Conservation (phyloP, 2,329 filamentous ascomycete species). For the Lomentospora prolificans region DNA sequence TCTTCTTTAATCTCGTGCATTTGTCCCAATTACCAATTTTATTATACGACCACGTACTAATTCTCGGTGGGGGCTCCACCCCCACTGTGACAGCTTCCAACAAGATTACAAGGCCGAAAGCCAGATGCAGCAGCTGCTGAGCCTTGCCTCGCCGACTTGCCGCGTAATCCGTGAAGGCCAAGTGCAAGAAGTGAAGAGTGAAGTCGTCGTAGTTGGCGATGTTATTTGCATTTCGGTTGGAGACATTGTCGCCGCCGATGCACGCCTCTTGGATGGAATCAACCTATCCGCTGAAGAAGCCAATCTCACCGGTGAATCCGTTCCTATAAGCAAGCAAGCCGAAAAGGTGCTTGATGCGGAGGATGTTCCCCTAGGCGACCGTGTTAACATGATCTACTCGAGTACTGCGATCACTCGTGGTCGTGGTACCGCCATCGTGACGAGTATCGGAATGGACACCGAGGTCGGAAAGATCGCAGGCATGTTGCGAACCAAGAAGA, state of each 20-base stretch:
- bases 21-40: background rate
- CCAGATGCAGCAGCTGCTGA: slow-evolving; percentile 51
- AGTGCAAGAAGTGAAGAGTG: slow-evolving; percentile 41
- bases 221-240: slow-evolving; percentile 53
- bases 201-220: slow-evolving; percentile 55
- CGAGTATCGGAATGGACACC: slow-evolving; percentile 62
- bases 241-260: slow-evolving; percentile 61
- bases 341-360: slow-evolving; percentile 41
- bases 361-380: slow-evolving; percentile 56
- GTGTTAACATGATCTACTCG: slow-evolving; percentile 61
- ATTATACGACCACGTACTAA: slow-evolving; percentile 1
- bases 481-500: slow-evolving; percentile 49
- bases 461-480: slow-evolving; percentile 69
- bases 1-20: background rate
- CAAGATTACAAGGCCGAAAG: slow-evolving; percentile 54
- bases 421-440: slow-evolving; percentile 58
- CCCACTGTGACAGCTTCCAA: slow-evolving; percentile 9
- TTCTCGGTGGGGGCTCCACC: background rate
- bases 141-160: slow-evolving; percentile 48
- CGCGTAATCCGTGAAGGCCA: slow-evolving; percentile 46
- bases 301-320: slow-evolving; percentile 62
- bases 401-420: slow-evolving; percentile 64
- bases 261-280: slow-evolving; percentile 54
- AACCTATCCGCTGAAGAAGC: slow-evolving; percentile 71
- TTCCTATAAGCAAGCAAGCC: slow-evolving; percentile 58